Percentiles rank a stretch among this genome's conserved stretches.
These are phyloP conservation scores for Psilocybe cubensis DNA, from an alignment of 768 basidiomycete genomes.

Conservation along the genomic window DNA sequence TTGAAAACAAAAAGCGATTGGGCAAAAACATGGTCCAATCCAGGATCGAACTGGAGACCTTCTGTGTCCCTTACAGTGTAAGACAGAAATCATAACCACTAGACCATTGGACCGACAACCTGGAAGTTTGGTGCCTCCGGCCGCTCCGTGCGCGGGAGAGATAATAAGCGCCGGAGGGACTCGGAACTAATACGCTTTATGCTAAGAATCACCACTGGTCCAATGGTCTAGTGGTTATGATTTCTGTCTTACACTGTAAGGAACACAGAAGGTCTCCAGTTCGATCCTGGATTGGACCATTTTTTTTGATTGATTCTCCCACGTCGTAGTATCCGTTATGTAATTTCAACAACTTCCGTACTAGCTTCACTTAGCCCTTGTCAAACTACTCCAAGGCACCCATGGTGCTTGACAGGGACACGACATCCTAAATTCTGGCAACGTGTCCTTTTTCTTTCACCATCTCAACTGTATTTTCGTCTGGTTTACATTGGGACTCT, in stretches of 20 bases:
- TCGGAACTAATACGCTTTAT: too few relatives aligned
- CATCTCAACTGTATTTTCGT: background rate
- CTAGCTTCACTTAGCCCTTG: background rate
- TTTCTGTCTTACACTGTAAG: slow-evolving; percentile 44
- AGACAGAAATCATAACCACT: slow-evolving; percentile 8
- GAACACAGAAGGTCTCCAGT: slow-evolving; percentile 43
- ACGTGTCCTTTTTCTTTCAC: slow-evolving; percentile 15
- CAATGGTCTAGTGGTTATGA: slow-evolving; percentile 66
- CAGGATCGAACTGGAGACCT: slow-evolving; percentile 7
- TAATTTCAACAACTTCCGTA: background rate
- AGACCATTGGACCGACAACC: slow-evolving; percentile 1
- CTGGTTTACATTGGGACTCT: background rate
- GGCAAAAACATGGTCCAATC: slow-evolving; percentile 1
- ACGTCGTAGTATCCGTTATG: slow-evolving; percentile 1
- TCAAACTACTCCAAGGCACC: slow-evolving; percentile 1
- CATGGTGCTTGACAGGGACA: slow-evolving; percentile 2
- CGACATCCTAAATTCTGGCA: slow-evolving; percentile 1
- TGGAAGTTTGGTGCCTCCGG: background rate
- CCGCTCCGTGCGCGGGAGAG: too few relatives aligned
- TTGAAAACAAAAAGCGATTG: background rate
- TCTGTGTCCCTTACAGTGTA: slow-evolving; percentile 1
- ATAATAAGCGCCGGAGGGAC: too few relatives aligned
- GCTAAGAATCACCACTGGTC: slow-evolving; percentile 32
- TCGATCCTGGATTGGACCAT: slow-evolving; percentile 54
- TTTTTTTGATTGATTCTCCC: slow-evolving; percentile 16